Base-by-base conservation (phyloP, 768 basidiomycete species). In the Hygrophorus russula region DNA sequence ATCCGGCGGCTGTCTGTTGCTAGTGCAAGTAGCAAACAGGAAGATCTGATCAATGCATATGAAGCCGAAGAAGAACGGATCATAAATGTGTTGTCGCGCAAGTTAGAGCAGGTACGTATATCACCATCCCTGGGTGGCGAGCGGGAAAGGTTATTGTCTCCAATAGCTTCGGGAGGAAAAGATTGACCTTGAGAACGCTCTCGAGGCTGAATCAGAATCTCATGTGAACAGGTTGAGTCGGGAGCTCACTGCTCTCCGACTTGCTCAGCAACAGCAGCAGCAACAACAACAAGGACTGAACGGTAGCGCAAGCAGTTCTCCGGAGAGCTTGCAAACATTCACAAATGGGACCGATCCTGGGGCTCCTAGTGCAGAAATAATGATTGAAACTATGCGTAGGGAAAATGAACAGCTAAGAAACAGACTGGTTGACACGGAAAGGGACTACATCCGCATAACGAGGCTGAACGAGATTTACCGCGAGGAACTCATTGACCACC, bases 11-110 rank as follows among this genome's bases (percentile, higher is more conserved):
- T 64, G 44, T 78, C 79, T 9, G 63, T 67, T 2, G 66, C 71
- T 28, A 76, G 70, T 54, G 64, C 76, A 31, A 70, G 66, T 47
- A 73, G 64, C 44, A 73, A 72, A 49, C 75, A 80, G 53, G 86
- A 89, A 56, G 80, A 76, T 41, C 68, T 90, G 56, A 89, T 89
- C 56, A 88, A 90, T 60, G 82, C 82, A 15, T 90, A 88, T 58
- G 87, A 90, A 53, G 88, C 87, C 9, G 87, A 91, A 61, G 86
- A 91, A 61, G 88, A 91, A 58, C 77, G 86, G 36, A 88, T 91
- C 43, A 82, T 87, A 50, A 89, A 88, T 47, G 68, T 83, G 5
- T 64, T 91, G 43, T 88, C 82, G 19, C 70, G 86, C 51, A 91
- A 90, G 58, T 68, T 91, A 41, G 85, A 90, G 63, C 73, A 84